Conservation (phyloP, 1,284 basidiomycete genomes). For the Hymenochaete sp. region DNA sequence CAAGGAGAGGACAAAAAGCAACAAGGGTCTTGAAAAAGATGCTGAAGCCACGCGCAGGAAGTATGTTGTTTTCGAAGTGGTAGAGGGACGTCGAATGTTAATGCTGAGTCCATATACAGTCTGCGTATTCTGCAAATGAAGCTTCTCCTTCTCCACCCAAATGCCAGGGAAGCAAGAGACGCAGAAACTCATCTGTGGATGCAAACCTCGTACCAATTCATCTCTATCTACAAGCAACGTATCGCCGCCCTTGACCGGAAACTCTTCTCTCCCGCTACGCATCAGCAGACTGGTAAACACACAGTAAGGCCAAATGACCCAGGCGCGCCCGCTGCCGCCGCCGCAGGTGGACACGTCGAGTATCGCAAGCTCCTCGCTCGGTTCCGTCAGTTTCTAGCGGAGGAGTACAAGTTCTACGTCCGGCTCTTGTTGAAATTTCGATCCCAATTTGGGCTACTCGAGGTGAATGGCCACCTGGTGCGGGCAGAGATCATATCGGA, state of each 20-base stretch:
- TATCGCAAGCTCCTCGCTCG: constrained; percentile 78
- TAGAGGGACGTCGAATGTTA: neutral
- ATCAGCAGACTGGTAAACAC: constrained; percentile 30
- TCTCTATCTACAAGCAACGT: constrained; percentile 73
- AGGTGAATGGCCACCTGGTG: constrained; percentile 47
- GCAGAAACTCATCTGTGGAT: constrained; percentile 84
- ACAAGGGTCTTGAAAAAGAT: constrained; percentile 74
- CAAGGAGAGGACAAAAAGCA: constrained; percentile 61
- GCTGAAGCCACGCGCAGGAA: constrained; percentile 78
- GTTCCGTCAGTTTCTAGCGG: constrained; percentile 77
- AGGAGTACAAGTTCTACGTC: constrained; percentile 85
- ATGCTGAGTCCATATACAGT: constrained; percentile 32
- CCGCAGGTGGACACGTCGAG: constrained; percentile 52
- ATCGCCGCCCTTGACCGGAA: constrained; percentile 61
- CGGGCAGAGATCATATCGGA: constrained; percentile 45
- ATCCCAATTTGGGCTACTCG: constrained; percentile 55
- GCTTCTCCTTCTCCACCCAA: constrained; percentile 68
- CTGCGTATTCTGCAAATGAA: constrained; percentile 69
- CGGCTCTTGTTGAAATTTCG: constrained; percentile 66
- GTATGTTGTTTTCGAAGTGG: constrained; percentile 38
- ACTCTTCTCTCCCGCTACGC: constrained; percentile 38
- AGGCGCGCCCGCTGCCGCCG: constrained; percentile 24
- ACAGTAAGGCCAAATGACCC: constrained; percentile 29
- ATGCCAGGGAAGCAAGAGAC: constrained; percentile 69
- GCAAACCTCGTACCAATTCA: constrained; percentile 84